Conservation (phyloP, 768 basidiomycete genomes). For the Rhizopogon rudus region DNA sequence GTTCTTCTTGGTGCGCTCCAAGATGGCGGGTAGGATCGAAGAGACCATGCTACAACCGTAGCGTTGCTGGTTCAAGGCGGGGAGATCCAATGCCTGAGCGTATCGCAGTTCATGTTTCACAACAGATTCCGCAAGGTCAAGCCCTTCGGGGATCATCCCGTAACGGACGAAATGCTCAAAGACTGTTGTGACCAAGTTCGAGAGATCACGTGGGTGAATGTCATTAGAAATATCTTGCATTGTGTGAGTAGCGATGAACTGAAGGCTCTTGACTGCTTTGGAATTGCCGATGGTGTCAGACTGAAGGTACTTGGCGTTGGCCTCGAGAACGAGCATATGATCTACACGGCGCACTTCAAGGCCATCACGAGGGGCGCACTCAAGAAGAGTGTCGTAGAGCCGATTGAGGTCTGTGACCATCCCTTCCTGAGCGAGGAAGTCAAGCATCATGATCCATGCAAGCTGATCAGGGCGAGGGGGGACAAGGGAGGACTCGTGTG, state of each 20-base stretch:
- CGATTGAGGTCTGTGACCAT: constrained; percentile 53
- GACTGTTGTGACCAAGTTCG: not conserved
- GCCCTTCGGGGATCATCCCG: constrained; percentile 16
- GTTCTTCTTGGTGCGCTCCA: constrained; percentile 1
- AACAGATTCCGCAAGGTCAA: constrained; percentile 16
- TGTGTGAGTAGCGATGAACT: constrained; percentile 24
- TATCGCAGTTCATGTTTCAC: constrained; percentile 1
- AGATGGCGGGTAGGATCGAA: not conserved
- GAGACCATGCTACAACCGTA: not conserved
- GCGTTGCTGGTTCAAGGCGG: not conserved
- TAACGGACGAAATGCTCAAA: constrained; percentile 11
- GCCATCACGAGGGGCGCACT: constrained; percentile 30
- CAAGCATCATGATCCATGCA: constrained; percentile 59
- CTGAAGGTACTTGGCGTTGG: constrained; percentile 34
- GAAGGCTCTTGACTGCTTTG: constrained; percentile 10
- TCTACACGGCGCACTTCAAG: constrained; percentile 32
- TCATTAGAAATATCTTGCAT: not conserved
- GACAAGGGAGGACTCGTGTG: constrained; percentile 36
- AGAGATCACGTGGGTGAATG: not conserved
- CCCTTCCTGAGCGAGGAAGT: constrained; percentile 41
- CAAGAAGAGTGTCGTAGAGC: constrained; percentile 38
- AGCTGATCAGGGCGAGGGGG: constrained; percentile 47
- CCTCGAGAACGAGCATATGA: constrained; percentile 37
- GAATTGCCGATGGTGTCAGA: constrained; percentile 6
- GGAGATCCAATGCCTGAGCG: not conserved